Conservation (phyloP, 1,284 basidiomycete species). For the Marasmius oreades region DNA sequence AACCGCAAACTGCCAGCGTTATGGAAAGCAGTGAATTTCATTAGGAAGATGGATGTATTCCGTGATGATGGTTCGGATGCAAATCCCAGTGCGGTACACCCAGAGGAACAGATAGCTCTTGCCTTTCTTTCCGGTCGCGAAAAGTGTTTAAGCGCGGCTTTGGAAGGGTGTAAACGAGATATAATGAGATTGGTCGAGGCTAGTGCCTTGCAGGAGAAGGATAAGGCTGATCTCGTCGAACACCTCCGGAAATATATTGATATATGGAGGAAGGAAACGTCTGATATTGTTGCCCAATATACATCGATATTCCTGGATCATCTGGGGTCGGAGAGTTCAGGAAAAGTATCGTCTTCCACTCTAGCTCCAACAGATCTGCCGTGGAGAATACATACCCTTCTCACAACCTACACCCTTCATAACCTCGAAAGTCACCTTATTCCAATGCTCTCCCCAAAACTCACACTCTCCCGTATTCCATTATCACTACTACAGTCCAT, state of each 20-base stretch:
- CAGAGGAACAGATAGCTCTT: constrained; percentile 41
- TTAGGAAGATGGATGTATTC: constrained; percentile 71
- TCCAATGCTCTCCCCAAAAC: constrained; percentile 54
- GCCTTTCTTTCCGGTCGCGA: constrained; percentile 41
- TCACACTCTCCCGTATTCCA: constrained; percentile 42
- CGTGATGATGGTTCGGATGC: constrained; percentile 9
- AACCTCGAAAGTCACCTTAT: constrained; percentile 54
- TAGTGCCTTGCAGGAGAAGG: constrained; percentile 41
- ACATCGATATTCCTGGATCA: constrained; percentile 86
- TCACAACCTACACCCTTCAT: constrained; percentile 52
- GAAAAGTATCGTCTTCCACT: constrained; percentile 12
- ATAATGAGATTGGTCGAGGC: constrained; percentile 20
- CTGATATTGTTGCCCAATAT: constrained; percentile 89
- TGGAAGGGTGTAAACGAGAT: constrained; percentile 36
- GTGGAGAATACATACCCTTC: constrained; percentile 40
- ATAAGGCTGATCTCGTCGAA: constrained; percentile 67
- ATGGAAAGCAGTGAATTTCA: constrained; percentile 83
- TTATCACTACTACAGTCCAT: constrained; percentile 73
- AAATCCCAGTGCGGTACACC: constrained; percentile 25
- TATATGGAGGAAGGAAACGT: constrained; percentile 87
- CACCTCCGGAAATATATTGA: constrained; percentile 89
- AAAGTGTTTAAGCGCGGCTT: constrained; percentile 33
- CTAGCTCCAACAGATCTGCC: constrained; percentile 16
- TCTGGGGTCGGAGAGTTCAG: constrained; percentile 22
- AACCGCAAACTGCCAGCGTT: constrained; percentile 83